phyloP scores from a whole-genome alignment of 1,284 basidiomycete genomes.

The Sporisorium exsertum region DNA sequence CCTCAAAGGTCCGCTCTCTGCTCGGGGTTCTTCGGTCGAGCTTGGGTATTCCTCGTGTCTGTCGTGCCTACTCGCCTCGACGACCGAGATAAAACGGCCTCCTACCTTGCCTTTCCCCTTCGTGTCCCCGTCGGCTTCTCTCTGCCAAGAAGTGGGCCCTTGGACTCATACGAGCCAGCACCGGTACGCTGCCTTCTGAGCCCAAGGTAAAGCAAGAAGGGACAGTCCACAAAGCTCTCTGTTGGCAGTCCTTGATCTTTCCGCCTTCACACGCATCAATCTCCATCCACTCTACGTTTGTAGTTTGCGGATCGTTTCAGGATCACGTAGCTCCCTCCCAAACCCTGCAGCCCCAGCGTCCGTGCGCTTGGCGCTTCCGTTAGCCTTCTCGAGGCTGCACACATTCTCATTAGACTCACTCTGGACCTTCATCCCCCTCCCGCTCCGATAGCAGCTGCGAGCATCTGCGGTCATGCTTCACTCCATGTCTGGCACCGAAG shows the following conservation, averaged over 20 bases:
- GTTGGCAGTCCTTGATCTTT: not conserved
- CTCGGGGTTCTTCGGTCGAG: slow-evolving; percentile 2
- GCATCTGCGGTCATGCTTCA: slow-evolving; percentile 30
- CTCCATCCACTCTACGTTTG: slow-evolving; percentile 1
- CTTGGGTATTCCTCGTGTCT: not conserved
- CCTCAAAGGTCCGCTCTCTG: not conserved
- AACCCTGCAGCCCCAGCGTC: not conserved
- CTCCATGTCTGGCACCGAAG: slow-evolving; percentile 43
- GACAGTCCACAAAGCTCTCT: not conserved
- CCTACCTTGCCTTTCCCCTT: not conserved
- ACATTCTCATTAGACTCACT: not conserved
- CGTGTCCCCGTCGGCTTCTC: not conserved
- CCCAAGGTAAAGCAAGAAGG: not conserved
- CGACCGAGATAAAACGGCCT: not conserved
- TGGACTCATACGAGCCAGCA: not conserved
- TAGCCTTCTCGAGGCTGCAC: not conserved
- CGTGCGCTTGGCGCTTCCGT: not conserved
- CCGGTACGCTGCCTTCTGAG: not conserved
- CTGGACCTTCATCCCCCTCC: not conserved
- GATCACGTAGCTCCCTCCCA: not conserved
- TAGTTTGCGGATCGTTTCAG: not conserved
- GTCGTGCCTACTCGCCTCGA: not conserved
- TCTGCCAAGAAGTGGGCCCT: not conserved
- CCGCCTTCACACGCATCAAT: not conserved
- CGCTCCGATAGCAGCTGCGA: not conserved